Evolutionary conservation across 768 basidiomycete species (phyloP), one percentile per base, ranked within the genome.

Genomic region (Podaxis pistillaris): DNA sequence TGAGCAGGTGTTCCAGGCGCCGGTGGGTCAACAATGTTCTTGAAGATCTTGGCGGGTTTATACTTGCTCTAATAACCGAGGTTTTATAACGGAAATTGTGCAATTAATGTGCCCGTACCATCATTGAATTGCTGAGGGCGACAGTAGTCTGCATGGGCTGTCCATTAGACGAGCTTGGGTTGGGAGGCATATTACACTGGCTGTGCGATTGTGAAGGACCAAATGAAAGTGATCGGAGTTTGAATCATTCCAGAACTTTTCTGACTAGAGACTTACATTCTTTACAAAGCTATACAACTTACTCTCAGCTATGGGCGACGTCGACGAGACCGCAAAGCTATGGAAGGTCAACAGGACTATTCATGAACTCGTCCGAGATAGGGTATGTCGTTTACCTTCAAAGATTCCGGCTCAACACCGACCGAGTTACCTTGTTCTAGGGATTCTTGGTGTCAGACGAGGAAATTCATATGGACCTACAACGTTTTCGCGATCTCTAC

Each of bases 341-440:
- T 98, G 95, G 94, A 91, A 96, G 71, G 95, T 98, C 65, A 94
- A 94, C 75, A 80, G 93, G 69, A 98, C 97, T 54, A 90, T 98
- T 47, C 96, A 98, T 73, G 96, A 99, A 76, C 87, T 99, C 57
- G 93, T 96, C 65, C 86, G 88, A 73, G 96, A 99, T 75, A 86
- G 97, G 81, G 97, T 98, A 65, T 77, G 83, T 72, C 49, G 51
- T 64, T 44, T 56, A 26, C 41, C 51, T 30, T 46, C 67, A 62
- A 37, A 33, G 52, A 19, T 63, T 61, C 51, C 61, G 46, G 54
- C 54, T 71, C 72, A 72, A 75, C 66, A 72, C 67, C 58, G 51
- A 58, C 61, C 60, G 62, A 19, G 19, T 19, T 53, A 64, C 54
- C 58, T 73, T n/a, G 11, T 22, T 26, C 28, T 30, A 98, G 97